A percentile compares a stretch with the other conserved stretches of the same genome.
These are phyloP conservation scores for Pseudoperonospora humuli DNA, from an alignment of 352 stramenopile species.

Conservation along the genomic window DNA sequence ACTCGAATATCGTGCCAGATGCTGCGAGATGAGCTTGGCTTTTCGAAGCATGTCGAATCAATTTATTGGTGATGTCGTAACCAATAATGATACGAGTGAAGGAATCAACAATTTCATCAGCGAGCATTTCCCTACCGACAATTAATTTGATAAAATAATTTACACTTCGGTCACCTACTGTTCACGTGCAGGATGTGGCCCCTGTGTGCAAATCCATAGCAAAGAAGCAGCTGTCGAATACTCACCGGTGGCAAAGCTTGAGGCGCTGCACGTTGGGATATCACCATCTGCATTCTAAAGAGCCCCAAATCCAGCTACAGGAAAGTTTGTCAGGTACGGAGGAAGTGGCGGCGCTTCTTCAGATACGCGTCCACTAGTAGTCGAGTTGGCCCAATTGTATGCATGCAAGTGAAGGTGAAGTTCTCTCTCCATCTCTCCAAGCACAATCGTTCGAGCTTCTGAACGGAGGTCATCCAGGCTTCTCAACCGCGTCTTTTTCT, in stretches of 20 bases:
- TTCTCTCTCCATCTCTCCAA: constrained; percentile 67
- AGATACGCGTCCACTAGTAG: constrained; percentile 10
- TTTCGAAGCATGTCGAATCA: constrained; percentile 16
- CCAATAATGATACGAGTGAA: background rate
- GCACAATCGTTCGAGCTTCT: constrained; percentile 52
- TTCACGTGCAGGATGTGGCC: constrained; percentile 6
- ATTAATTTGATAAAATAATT: constrained; percentile 22
- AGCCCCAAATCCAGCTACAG: constrained; percentile 42
- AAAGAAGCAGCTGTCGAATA: constrained; percentile 4
- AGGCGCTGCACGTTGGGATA: constrained; percentile 29
- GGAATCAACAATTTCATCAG: too few species aligned
- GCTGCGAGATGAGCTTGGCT: constrained; percentile 1
- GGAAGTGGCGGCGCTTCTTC: constrained; percentile 30
- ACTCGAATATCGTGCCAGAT: constrained; percentile 12
- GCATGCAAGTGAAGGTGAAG: constrained; percentile 66
- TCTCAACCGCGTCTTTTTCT: constrained; percentile 73
- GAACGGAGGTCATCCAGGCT: constrained; percentile 59
- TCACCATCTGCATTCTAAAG: constrained; percentile 51
- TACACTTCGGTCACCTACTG: constrained; percentile 17
- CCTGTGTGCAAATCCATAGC: constrained; percentile 8
- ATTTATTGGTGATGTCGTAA: too few species aligned
- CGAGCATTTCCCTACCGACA: constrained; percentile 7
- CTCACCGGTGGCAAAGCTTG: constrained; percentile 15
- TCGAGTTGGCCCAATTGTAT: constrained; percentile 50
- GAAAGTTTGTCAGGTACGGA: constrained; percentile 53